Evolutionary conservation across 2,329 filamentous ascomycete genomes (phyloP), one percentile per base, ranked within the genome.

Genomic region (Leptographium procerum): DNA sequence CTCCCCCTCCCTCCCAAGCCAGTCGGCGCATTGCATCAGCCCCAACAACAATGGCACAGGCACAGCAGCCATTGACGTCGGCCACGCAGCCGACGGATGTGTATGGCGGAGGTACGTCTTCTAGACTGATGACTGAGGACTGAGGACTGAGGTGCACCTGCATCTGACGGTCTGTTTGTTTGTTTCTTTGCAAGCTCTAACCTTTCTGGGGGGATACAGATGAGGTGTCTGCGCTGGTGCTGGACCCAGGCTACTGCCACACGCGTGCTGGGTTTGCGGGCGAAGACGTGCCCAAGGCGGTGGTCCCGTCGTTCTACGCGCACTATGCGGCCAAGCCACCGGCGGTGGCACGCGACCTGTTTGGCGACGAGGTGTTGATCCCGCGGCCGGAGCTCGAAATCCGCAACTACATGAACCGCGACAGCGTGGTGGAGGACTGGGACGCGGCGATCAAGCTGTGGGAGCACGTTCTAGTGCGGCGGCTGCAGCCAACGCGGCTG

Each of bases 181-280:
- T 43, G 13, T 43, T 43, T 43, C 19, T 43, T 14, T 5, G 31
- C 31, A 33, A 10, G 31, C 6, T 33, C 31, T 33, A 33, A 16
- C 2, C n/a, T n/a, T n/a, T n/a, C n/a, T n/a, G n/a, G n/a, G n/a
- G n/a, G n/a, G n/a, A n/a, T n/a, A 59, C 67, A 96, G 94, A 99
- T 78, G 94, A 99, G 77, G 91, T 99, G 64, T 95, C 91, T 40
- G 95, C 95, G 56, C 88, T 99, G 65, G 89, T 99, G 43, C 89
- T 99, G 69, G 94, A 99, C 70, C 89, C 94, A 3, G 94, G 95
- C 62, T 96, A 91, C 75, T 89, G 88, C 69, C 87, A 85, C 65
- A 91, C 89, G 47, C 91, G 95, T 73, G 94, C 91, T 61, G 94
- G 94, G 60, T 99, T 97, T 69, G 95, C 95, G 14, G 94, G 95